phyloP scores from a whole-genome alignment of 805 yeast genomes.

The Candida multigemmis region DNA sequence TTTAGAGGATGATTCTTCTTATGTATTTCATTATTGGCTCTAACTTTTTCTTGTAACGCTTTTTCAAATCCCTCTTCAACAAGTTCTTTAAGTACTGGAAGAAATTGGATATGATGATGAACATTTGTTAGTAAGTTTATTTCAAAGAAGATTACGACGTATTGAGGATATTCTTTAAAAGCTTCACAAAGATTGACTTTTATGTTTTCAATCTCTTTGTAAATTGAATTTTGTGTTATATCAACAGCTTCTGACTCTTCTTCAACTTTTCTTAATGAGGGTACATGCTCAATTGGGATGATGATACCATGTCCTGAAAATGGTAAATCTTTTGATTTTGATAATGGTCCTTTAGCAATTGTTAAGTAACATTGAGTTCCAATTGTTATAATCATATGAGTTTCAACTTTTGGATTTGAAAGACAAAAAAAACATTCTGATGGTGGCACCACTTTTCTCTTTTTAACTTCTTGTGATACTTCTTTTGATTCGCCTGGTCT shows the following conservation, averaged over 20 bases:
- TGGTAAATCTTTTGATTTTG: conserved; percentile 38
- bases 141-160: conserved; percentile 58
- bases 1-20: conserved; percentile 32
- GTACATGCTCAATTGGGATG: conserved; percentile 68
- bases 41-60: conserved; percentile 34
- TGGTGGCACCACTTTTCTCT: conserved; percentile 41
- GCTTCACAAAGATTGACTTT: conserved; percentile 41
- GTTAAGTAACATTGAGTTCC: conserved; percentile 62
- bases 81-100: conserved; percentile 50
- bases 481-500: conserved; percentile 7
- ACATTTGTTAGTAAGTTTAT: conserved; percentile 55
- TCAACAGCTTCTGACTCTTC: conserved; percentile 7
- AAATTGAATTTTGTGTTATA: conserved; percentile 18
- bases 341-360: conserved; percentile 79
- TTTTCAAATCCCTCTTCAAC: conserved; percentile 31
- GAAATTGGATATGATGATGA: conserved; percentile 69
- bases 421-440: conserved; percentile 74
- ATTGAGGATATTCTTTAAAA: conserved; percentile 31
- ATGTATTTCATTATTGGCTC: conserved; percentile 39
- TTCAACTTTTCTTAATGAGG: conserved; percentile 20
- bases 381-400: conserved; percentile 74
- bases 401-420: conserved; percentile 66
- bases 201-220: conserved; percentile 37
- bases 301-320: conserved; percentile 79
- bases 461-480: conserved; percentile 12